These are phyloP conservation scores for Lathyrus oleraceus DNA, from an alignment of 306 rosid species.

Conservation along the genomic window DNA sequence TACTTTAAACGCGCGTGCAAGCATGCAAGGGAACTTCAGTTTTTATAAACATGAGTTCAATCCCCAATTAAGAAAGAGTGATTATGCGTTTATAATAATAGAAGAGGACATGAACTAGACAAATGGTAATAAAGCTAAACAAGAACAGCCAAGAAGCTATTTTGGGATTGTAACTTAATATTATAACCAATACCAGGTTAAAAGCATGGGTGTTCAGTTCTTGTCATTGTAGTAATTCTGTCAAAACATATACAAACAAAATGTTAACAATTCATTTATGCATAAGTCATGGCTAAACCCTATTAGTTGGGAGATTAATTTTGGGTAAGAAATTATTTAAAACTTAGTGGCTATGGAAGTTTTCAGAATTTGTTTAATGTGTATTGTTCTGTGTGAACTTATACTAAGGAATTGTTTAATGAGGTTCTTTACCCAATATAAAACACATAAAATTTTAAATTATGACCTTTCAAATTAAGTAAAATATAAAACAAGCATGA, in stretches of 20 bases:
- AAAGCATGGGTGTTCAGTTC: slow-evolving; percentile 57
- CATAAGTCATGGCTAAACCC: background rate
- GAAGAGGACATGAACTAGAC: slow-evolving; percentile 47
- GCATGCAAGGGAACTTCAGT: slow-evolving; percentile 51
- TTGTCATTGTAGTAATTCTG: slow-evolving; percentile 57
- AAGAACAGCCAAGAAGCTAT: slow-evolving; percentile 60
- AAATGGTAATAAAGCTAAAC: slow-evolving; percentile 42
- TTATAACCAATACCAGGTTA: slow-evolving; percentile 29
- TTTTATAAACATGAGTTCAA: slow-evolving; percentile 42
- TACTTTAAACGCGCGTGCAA: slow-evolving; percentile 80
- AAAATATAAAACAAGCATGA: too few relatives aligned
- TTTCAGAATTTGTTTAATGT: too few relatives aligned
- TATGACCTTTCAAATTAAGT: too few relatives aligned
- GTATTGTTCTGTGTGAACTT: too few relatives aligned
- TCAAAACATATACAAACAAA: slow-evolving; percentile 31
- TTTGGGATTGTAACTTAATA: slow-evolving; percentile 68
- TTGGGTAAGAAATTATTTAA: too few relatives aligned
- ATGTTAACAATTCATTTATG: slow-evolving; percentile 14
- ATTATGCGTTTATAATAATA: slow-evolving; percentile 60
- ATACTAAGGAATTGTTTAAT: too few relatives aligned
- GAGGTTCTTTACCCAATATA: too few relatives aligned
- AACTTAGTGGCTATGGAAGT: too few relatives aligned
- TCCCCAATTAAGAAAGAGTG: slow-evolving; percentile 62
- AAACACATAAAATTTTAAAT: too few relatives aligned
- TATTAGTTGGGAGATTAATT: background rate